Evolutionary conservation across 441 rosid genomes (phyloP).

Genomic region (Mallotus japonicus): DNA sequence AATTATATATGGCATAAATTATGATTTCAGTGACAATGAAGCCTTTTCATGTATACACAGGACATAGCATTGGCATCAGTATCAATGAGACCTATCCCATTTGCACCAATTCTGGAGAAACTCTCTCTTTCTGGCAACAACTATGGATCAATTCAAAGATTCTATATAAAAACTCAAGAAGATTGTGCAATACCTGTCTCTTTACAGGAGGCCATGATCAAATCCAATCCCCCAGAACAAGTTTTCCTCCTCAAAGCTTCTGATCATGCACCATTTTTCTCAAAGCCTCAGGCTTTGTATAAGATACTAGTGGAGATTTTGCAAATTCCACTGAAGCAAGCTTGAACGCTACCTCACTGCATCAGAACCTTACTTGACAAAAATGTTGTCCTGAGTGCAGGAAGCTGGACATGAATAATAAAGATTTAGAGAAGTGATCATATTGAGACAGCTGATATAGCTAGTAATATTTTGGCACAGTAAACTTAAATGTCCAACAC

Average conservation of each 20-base stretch:
- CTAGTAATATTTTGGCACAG: not conserved
- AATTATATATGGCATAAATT: too few species aligned
- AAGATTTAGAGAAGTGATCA: too few species aligned
- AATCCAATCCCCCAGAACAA: slow-evolving; percentile 59
- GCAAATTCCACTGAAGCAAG: slow-evolving; percentile 32
- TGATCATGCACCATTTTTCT: slow-evolving; percentile 90
- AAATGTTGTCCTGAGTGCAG: too few species aligned
- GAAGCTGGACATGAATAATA: too few species aligned
- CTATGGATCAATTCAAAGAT: slow-evolving; percentile 68
- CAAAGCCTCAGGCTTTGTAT: slow-evolving; percentile 86
- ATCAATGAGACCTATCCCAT: slow-evolving; percentile 82
- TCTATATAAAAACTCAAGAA: slow-evolving; percentile 60
- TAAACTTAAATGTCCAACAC: not conserved
- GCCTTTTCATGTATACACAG: slow-evolving; percentile 26
- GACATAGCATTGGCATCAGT: slow-evolving; percentile 81
- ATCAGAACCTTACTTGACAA: too few species aligned
- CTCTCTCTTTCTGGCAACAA: slow-evolving; percentile 52
- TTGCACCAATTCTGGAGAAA: slow-evolving; percentile 78
- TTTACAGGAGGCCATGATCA: slow-evolving; percentile 65
- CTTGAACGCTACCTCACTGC: not conserved
- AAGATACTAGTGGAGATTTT: slow-evolving; percentile 64
- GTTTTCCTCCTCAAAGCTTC: slow-evolving; percentile 70
- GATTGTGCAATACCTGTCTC: slow-evolving; percentile 61
- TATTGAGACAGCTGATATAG: too few species aligned
- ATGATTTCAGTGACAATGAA: too few species aligned